A percentile compares a stretch with the other conserved stretches of the same genome.
Conservation (phyloP, 108 stramenopile species). For the Skeletonema menzelii region DNA sequence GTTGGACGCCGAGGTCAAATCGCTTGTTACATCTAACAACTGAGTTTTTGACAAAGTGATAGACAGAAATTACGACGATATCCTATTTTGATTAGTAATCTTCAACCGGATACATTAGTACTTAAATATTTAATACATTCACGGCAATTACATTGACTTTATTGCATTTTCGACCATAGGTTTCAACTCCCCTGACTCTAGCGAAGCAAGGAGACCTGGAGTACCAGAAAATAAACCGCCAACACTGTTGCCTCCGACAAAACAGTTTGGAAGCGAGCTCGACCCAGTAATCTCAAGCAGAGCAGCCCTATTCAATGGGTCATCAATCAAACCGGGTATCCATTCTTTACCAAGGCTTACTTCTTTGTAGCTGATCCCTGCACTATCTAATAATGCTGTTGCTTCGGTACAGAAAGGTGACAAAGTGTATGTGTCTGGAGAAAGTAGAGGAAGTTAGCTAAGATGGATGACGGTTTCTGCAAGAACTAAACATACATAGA, state of each 20-base stretch:
- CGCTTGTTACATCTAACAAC: not conserved
- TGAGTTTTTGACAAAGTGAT: not conserved
- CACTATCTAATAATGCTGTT: conserved; percentile 48
- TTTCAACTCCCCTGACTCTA: conserved; percentile 49
- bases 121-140: conserved; percentile 4
- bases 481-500: not conserved
- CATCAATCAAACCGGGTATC: conserved; percentile 63
- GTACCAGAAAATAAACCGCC: conserved; percentile 73
- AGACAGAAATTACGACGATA: not conserved
- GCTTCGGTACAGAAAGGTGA: conserved; percentile 77
- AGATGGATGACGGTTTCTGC: not conserved
- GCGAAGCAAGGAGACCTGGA: conserved; percentile 60
- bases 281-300: conserved; percentile 71
- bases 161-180: conserved; percentile 27
- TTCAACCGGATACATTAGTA: conserved; percentile 3
- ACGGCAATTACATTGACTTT: conserved; percentile 6
- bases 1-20: not conserved
- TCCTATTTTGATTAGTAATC: not conserved
- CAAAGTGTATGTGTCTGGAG: conserved; percentile 61
- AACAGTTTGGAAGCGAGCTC: conserved; percentile 67
- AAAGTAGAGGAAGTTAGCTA: not conserved
- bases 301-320: conserved; percentile 57
- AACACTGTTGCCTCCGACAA: conserved; percentile 60
- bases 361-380: conserved; percentile 51
- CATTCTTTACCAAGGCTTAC: conserved; percentile 71